phyloP scores from a whole-genome alignment of 1,139 yeast genomes.

The Geotrichum klebahnii region DNA sequence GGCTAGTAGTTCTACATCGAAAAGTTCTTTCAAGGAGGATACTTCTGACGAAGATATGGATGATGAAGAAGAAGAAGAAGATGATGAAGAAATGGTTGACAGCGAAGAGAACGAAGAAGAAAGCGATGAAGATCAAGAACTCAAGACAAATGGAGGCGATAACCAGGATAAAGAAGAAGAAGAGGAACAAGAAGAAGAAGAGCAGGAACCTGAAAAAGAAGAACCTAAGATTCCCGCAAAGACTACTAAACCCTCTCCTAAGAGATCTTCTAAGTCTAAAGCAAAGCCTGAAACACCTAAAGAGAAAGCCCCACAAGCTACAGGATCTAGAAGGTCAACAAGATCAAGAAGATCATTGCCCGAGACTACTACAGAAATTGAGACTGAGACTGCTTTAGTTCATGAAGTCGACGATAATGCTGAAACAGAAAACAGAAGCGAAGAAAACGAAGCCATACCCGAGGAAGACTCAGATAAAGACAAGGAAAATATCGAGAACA shows the following conservation, averaged over 20 bases:
- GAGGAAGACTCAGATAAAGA: not conserved
- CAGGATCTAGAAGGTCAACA: not conserved
- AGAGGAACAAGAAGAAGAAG: constrained; percentile 8
- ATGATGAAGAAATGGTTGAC: constrained; percentile 28
- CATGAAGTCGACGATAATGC: not conserved
- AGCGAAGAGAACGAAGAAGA: constrained; percentile 26
- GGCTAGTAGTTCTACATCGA: constrained; percentile 4
- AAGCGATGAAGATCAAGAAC: constrained; percentile 28
- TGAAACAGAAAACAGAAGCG: not conserved
- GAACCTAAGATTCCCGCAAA: not conserved
- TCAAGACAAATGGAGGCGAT: too few species aligned
- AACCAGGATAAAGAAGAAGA: constrained; percentile 29
- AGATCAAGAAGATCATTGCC: not conserved
- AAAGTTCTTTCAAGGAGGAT: constrained; percentile 8
- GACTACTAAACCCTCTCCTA: not conserved
- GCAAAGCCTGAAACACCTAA: not conserved
- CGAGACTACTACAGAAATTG: not conserved
- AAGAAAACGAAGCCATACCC: not conserved
- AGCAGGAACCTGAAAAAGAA: not conserved
- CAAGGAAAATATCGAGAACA: constrained; percentile 6
- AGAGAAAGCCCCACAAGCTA: not conserved
- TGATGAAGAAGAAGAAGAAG: constrained; percentile 27
- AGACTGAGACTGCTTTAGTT: not conserved
- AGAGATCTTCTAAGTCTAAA: not conserved
- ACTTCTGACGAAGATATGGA: constrained; percentile 28